Percentiles rank a stretch among this genome's conserved stretches.
These are phyloP conservation scores for Centella asiatica DNA, from an alignment of 129 eudicot genomes.

Conservation along the genomic window DNA sequence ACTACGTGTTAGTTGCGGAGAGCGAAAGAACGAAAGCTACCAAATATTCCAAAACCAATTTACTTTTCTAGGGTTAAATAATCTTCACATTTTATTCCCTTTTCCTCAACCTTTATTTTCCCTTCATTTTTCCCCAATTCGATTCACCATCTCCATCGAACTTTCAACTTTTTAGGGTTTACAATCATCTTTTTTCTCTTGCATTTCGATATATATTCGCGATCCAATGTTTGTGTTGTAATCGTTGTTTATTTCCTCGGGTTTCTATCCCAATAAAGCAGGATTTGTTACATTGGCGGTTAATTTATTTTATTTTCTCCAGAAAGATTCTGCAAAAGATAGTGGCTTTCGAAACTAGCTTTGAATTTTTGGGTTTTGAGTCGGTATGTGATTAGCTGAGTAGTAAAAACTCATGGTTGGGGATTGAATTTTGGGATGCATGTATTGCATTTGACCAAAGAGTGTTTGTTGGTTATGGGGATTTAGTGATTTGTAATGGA, in stretches of 20 bases:
- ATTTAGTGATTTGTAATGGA: slow-evolving; percentile 3
- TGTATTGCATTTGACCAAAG: not conserved
- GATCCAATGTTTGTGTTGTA: not conserved
- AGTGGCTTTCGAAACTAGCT: not conserved
- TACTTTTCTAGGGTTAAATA: slow-evolving; percentile 4
- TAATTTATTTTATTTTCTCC: no score
- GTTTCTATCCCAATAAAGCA: not conserved
- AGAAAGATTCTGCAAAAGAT: not conserved
- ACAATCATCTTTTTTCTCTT: not conserved
- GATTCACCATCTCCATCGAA: not conserved
- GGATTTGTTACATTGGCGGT: not conserved
- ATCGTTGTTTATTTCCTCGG: no score
- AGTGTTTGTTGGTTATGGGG: slow-evolving; percentile 3
- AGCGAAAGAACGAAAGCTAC: no score
- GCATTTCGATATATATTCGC: not conserved
- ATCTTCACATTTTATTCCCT: not conserved
- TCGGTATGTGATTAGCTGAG: not conserved
- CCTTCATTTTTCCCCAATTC: not conserved
- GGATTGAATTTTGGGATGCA: not conserved
- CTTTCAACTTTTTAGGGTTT: not conserved
- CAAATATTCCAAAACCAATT: no score
- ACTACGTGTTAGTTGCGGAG: no score
- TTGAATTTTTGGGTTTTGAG: not conserved
- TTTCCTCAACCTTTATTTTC: not conserved
- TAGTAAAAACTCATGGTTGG: not conserved